phyloP scores from a whole-genome alignment of 768 basidiomycete genomes.

The Saitozyma sp. region DNA sequence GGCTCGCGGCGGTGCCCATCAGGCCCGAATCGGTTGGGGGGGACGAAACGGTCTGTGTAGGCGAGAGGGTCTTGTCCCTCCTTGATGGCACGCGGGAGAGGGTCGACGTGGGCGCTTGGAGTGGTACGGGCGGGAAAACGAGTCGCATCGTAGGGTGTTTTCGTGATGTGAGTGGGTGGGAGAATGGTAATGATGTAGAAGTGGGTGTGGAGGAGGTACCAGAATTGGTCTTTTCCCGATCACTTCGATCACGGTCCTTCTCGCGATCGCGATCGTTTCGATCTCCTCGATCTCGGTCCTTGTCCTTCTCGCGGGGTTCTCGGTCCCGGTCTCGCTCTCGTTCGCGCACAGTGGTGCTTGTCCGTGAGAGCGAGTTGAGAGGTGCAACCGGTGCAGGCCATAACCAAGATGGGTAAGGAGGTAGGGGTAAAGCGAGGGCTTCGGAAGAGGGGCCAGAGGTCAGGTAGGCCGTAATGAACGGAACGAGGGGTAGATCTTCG shows the following conservation, averaged over 20 bases:
- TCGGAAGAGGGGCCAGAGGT: conserved; percentile 14
- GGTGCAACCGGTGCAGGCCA: conserved; percentile 25
- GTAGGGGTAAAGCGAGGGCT: conserved; percentile 24
- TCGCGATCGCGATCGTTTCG: not conserved
- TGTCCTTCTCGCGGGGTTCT: conserved; percentile 1
- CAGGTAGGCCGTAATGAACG: conserved; percentile 38
- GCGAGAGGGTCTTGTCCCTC: not conserved
- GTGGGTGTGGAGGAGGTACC: not conserved
- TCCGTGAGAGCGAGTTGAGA: conserved; percentile 6
- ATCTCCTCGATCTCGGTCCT: conserved; percentile 7
- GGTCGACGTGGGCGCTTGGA: not conserved
- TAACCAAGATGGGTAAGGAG: conserved; percentile 38
- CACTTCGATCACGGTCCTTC: no score
- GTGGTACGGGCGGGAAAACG: conserved; percentile 25
- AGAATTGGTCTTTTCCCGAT: no score
- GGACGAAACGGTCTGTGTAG: not conserved
- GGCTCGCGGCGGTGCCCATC: conserved; percentile 3
- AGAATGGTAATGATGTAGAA: conserved; percentile 23
- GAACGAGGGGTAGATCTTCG: conserved; percentile 35
- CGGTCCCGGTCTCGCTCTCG: conserved; percentile 9
- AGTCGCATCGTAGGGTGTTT: conserved; percentile 43
- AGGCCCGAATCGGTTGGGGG: conserved; percentile 2
- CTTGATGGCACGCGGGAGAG: not conserved
- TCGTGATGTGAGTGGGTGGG: conserved; percentile 31
- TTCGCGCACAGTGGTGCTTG: conserved; percentile 4